Conservation (phyloP, 169 alveolate genomes). For the Plasmodium knowlesi region DNA sequence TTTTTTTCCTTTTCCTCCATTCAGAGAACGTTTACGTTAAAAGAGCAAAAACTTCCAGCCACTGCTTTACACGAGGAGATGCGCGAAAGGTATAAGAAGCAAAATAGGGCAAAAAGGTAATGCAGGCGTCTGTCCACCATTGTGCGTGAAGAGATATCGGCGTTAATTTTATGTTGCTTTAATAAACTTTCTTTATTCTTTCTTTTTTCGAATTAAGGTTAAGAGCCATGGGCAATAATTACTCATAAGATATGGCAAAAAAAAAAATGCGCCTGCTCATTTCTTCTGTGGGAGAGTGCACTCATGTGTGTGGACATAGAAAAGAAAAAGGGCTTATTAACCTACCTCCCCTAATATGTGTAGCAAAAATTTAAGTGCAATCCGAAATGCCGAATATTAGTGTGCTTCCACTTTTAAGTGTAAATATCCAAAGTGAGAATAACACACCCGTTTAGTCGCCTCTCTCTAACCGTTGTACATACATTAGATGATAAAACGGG, state of each 20-base stretch:
- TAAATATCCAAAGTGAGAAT: background rate
- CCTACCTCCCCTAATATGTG: background rate
- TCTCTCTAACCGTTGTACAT: conserved; percentile 3
- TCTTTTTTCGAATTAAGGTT: background rate
- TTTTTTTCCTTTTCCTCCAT: background rate
- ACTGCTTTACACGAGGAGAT: background rate
- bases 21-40: conserved; percentile 24
- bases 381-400: background rate
- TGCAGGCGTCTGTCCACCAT: conserved; percentile 7
- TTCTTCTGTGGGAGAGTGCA: background rate
- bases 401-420: background rate
- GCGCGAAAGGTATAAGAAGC: background rate
- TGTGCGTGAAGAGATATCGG: background rate
- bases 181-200: background rate
- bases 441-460: background rate
- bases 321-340: background rate
- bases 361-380: background rate
- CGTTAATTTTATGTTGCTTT: background rate
- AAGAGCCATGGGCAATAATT: background rate
- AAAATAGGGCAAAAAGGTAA: conserved; percentile 5
- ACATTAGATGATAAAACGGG: background rate
- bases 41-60: conserved; percentile 19
- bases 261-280: background rate
- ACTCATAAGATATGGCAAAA: background rate
- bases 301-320: background rate